Evolutionary conservation across 768 basidiomycete species (phyloP).

Genomic region (Lactarius hatsudake): DNA sequence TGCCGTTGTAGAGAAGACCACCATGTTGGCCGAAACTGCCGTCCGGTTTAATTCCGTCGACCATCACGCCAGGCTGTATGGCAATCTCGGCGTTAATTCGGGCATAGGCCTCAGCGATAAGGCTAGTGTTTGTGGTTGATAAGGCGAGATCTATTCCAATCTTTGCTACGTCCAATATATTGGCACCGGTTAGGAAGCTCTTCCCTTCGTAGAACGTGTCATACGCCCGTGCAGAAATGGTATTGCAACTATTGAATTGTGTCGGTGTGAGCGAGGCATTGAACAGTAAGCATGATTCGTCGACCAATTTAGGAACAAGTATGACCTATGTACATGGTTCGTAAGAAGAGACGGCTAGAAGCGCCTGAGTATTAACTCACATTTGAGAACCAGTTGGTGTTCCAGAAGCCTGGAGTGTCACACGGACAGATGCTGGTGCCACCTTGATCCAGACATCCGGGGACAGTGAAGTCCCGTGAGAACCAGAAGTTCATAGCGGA

Average conservation of each 20-base stretch:
- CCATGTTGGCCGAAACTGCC: slow-evolving; percentile 50
- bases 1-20: slow-evolving; percentile 63
- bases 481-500: slow-evolving; percentile 36
- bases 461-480: slow-evolving; percentile 31
- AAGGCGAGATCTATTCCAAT: slow-evolving; percentile 31
- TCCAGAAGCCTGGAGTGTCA: slow-evolving; percentile 31
- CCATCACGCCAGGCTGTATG: slow-evolving; percentile 44
- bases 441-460: slow-evolving; percentile 32
- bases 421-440: slow-evolving; percentile 33
- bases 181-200: slow-evolving; percentile 59
- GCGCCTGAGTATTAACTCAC: slow-evolving; percentile 2
- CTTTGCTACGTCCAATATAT: slow-evolving; percentile 59
- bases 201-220: slow-evolving; percentile 25
- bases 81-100: slow-evolving; percentile 52
- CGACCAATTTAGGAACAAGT: slow-evolving; percentile 23
- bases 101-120: slow-evolving; percentile 49
- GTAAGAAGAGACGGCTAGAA: not conserved
- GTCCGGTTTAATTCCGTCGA: slow-evolving; percentile 58
- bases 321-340: slow-evolving; percentile 20
- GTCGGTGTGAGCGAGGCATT: slow-evolving; percentile 20
- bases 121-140: slow-evolving; percentile 36
- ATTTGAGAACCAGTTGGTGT: slow-evolving; percentile 28
- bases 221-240: slow-evolving; percentile 24
- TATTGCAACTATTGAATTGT: slow-evolving; percentile 19
- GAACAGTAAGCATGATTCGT: slow-evolving; percentile 24